Conservation (phyloP, 306 rosid genomes). For the Delonix regia region DNA sequence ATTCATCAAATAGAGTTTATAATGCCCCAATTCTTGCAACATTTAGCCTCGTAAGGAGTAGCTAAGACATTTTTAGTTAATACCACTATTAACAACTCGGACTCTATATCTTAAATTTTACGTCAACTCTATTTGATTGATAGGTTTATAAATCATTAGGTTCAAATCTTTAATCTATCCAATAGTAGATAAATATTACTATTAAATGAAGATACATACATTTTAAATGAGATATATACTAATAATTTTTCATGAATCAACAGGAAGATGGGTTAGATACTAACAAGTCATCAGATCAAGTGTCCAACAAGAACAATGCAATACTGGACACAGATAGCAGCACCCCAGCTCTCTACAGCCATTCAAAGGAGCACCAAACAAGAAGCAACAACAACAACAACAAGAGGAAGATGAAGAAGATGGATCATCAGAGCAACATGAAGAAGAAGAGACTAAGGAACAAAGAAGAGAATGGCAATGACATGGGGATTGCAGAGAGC, state of each 20-base stretch:
- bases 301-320: slow-evolving; percentile 62
- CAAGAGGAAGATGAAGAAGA: slow-evolving; percentile 60
- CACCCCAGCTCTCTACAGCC: slow-evolving; percentile 79
- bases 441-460: slow-evolving; percentile 28
- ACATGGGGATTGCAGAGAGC: slow-evolving; percentile 76
- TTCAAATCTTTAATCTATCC: background rate
- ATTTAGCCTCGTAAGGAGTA: too few relatives aligned
- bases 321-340: slow-evolving; percentile 76
- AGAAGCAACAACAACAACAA: slow-evolving; percentile 35
- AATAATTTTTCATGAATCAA: slow-evolving; percentile 13
- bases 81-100: background rate
- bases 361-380: slow-evolving; percentile 60
- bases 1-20: too few relatives aligned
- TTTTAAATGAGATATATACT: background rate
- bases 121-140: background rate
- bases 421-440: slow-evolving; percentile 32
- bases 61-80: background rate
- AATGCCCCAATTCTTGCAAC: too few relatives aligned
- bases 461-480: slow-evolving; percentile 34
- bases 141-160: background rate
- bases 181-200: background rate
- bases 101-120: too few relatives aligned
- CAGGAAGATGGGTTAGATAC: slow-evolving; percentile 69
- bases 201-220: background rate
- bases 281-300: slow-evolving; percentile 60